Percentiles rank a stretch among this genome's conserved stretches.
Conservation (phyloP, 208 protist genomes). For the Leishmania aethiopica region DNA sequence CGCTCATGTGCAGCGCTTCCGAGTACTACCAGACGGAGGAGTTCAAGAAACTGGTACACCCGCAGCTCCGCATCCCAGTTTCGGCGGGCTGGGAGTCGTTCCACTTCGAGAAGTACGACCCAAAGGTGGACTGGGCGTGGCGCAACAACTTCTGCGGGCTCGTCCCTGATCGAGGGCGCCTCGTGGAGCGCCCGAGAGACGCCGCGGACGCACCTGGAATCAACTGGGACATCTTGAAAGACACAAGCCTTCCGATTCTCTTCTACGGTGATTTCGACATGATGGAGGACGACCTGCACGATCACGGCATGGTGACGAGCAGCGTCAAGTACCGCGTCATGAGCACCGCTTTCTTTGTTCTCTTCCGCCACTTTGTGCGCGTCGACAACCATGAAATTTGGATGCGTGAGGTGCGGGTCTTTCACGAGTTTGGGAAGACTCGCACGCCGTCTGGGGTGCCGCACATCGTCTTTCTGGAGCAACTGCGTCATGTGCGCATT, state of each 20-base stretch:
- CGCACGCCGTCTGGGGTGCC: constrained; percentile 25
- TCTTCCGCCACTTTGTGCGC: constrained; percentile 75
- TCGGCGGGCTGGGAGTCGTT: constrained; percentile 55
- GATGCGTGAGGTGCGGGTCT: constrained; percentile 79
- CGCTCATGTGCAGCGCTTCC: constrained; percentile 52
- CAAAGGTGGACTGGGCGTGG: constrained; percentile 87
- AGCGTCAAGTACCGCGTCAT: constrained; percentile 80
- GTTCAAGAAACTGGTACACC: constrained; percentile 33
- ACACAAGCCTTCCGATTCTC: constrained; percentile 62
- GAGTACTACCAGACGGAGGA: constrained; percentile 62
- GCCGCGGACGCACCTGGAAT: constrained; percentile 43
- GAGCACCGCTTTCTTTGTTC: constrained; percentile 72
- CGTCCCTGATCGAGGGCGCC: constrained; percentile 1
- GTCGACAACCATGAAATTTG: constrained; percentile 62
- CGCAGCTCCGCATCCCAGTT: constrained; percentile 66
- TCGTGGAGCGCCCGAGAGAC: constrained; percentile 31
- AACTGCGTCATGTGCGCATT: constrained; percentile 36
- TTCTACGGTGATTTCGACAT: constrained; percentile 76
- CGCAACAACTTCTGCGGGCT: constrained; percentile 77
- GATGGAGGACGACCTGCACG: constrained; percentile 88
- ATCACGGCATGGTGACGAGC: constrained; percentile 64
- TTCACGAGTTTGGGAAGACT: constrained; percentile 66
- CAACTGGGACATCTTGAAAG: constrained; percentile 79
- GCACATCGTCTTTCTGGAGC: constrained; percentile 72
- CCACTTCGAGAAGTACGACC: constrained; percentile 61